These are phyloP conservation scores for Hyaloperonospora brassicae DNA, from an alignment of 352 stramenopile genomes.

Conservation along the genomic window DNA sequence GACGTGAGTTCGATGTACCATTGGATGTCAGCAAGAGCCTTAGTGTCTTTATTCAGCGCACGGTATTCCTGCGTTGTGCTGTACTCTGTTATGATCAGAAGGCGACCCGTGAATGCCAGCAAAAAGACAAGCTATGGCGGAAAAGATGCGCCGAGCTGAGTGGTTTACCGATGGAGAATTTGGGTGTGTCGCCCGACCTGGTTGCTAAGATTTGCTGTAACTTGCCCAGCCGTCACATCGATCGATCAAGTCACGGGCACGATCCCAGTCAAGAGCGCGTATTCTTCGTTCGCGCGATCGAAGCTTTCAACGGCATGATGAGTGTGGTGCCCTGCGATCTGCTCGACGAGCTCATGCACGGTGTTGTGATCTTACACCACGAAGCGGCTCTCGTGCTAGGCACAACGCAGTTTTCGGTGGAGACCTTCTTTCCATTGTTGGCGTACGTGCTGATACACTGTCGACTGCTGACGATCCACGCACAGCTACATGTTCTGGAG, in stretches of 20 bases:
- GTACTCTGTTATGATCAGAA: slow-evolving; percentile 70
- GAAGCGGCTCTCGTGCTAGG: slow-evolving; percentile 81
- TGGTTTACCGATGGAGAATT: slow-evolving; percentile 58
- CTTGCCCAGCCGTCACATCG: slow-evolving; percentile 39
- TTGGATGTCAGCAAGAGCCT: slow-evolving; percentile 76
- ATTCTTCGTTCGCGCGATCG: slow-evolving; percentile 58
- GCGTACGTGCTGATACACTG: slow-evolving; percentile 77
- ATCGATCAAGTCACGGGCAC: slow-evolving; percentile 7
- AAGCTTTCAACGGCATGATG: slow-evolving; percentile 73
- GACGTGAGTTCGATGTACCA: slow-evolving; percentile 63
- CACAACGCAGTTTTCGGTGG: slow-evolving; percentile 79
- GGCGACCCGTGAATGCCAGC: slow-evolving; percentile 59
- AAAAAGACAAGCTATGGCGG: slow-evolving; percentile 79
- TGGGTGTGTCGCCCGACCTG: slow-evolving; percentile 45
- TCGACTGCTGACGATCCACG: slow-evolving; percentile 59
- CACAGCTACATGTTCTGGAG: slow-evolving; percentile 75
- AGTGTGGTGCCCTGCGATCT: slow-evolving; percentile 79
- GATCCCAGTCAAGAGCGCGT: slow-evolving; percentile 30
- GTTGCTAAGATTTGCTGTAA: slow-evolving; percentile 50
- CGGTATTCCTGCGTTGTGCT: slow-evolving; percentile 62
- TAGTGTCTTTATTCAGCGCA: slow-evolving; percentile 64
- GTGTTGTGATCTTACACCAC: slow-evolving; percentile 74
- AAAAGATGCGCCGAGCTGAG: slow-evolving; percentile 60
- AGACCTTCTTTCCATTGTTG: slow-evolving; percentile 82
- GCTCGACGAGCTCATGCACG: slow-evolving; percentile 79